Evolutionary conservation across 331 rosid genomes (phyloP).

Genomic region (Pyrus hybrid): DNA sequence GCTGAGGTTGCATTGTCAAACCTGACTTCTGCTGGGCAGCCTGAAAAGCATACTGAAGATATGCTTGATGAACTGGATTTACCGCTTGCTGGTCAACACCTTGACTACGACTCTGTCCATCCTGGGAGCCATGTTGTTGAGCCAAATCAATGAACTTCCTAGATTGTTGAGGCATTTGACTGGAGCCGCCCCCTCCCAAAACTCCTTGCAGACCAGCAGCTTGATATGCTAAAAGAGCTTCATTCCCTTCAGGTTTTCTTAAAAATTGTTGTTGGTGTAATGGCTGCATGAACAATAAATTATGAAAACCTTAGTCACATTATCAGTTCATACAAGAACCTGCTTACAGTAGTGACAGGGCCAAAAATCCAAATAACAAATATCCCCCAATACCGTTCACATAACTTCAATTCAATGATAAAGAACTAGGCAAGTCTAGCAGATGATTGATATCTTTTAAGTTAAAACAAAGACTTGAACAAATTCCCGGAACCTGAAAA

Average conservation of each 20-base stretch:
- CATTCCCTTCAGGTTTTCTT: conserved; percentile 88
- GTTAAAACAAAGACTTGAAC: background rate
- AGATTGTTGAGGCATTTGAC: conserved; percentile 73
- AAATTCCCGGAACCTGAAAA: background rate
- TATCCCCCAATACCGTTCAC: background rate
- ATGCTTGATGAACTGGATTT: conserved; percentile 83
- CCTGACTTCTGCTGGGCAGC: conserved; percentile 79
- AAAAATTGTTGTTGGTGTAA: conserved; percentile 74
- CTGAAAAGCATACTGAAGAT: conserved; percentile 80
- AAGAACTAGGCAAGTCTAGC: background rate
- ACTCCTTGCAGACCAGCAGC: conserved; percentile 69
- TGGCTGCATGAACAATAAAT: conserved; percentile 45
- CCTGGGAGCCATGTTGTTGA: conserved; percentile 67
- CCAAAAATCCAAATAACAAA: background rate
- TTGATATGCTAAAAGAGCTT: conserved; percentile 66
- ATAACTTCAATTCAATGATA: background rate
- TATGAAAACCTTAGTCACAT: background rate
- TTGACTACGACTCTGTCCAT: conserved; percentile 64
- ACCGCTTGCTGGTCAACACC: conserved; percentile 73
- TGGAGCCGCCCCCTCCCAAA: conserved; percentile 43
- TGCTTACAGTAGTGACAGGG: background rate
- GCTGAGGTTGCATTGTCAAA: conserved; percentile 75
- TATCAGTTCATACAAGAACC: background rate
- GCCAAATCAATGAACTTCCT: conserved; percentile 63
- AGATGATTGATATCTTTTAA: background rate